phyloP scores from a whole-genome alignment of 305 asterid species.

The Salvia sclarea region DNA sequence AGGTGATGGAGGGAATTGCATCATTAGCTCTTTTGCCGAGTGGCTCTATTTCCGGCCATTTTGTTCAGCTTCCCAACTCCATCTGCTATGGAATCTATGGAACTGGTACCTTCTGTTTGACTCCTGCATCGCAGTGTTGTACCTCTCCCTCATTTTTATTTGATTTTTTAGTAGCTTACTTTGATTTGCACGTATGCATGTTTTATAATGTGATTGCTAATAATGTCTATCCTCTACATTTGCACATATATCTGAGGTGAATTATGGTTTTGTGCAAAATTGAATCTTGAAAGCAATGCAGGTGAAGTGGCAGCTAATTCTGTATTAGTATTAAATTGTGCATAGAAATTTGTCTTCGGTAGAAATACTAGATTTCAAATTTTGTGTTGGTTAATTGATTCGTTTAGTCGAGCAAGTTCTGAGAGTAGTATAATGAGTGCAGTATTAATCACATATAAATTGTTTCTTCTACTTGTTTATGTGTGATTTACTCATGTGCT shows the following conservation, averaged over 20 bases:
- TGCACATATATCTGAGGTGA: background rate
- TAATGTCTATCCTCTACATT: background rate
- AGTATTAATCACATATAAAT: background rate
- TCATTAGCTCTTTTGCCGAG: slow-evolving; percentile 81
- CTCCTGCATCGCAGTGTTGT: background rate
- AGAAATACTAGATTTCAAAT: background rate
- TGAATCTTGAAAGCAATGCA: background rate
- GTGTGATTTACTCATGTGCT: slow-evolving; percentile 10
- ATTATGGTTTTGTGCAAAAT: background rate
- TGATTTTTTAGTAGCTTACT: background rate
- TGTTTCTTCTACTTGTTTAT: background rate
- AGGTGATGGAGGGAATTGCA: slow-evolving; percentile 83
- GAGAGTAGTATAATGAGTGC: no score
- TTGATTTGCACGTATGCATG: background rate
- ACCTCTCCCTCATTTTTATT: background rate
- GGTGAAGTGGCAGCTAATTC: slow-evolving; percentile 2
- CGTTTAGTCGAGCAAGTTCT: background rate
- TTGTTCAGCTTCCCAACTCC: slow-evolving; percentile 81
- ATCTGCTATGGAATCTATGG: slow-evolving; percentile 90
- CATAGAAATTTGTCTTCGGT: background rate
- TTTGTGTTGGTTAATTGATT: background rate
- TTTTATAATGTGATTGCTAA: background rate
- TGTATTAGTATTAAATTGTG: background rate
- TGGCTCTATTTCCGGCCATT: slow-evolving; percentile 96
- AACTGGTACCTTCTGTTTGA: slow-evolving; percentile 49